Conservation (phyloP, 2,329 filamentous ascomycete genomes). For the Calonectria leucothoes region DNA sequence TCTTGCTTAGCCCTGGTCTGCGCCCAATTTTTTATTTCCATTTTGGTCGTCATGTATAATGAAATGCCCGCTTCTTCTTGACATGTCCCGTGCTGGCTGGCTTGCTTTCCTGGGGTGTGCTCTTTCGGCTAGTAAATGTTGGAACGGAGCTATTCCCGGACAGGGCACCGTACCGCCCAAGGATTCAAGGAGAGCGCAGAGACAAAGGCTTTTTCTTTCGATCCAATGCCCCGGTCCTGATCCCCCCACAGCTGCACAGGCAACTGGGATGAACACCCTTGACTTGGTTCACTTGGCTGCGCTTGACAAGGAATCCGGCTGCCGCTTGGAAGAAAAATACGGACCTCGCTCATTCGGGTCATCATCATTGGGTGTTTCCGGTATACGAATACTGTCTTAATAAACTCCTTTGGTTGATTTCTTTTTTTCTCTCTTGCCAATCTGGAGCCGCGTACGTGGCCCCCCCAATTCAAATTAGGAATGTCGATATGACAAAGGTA, state of each 20-base stretch:
- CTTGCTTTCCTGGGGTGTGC: constrained; percentile 20
- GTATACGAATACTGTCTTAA: constrained; percentile 26
- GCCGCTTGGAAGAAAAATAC: constrained; percentile 18
- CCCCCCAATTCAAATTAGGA: constrained; percentile 9
- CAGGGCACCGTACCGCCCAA: constrained; percentile 27
- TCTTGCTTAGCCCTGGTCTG: constrained; percentile 4
- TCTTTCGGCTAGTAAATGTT: constrained; percentile 31
- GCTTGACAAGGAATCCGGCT: constrained; percentile 14
- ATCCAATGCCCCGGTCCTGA: constrained; percentile 25
- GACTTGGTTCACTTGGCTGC: constrained; percentile 22
- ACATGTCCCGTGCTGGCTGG: constrained; percentile 26
- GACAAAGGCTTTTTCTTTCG: constrained; percentile 17
- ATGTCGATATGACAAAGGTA: constrained; percentile 4
- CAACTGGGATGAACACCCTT: constrained; percentile 40
- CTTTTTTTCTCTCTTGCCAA: background rate
- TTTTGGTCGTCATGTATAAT: background rate
- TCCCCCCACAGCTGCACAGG: constrained; percentile 28
- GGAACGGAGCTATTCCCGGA: constrained; percentile 29
- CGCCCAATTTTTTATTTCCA: too few species aligned
- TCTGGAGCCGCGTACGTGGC: constrained; percentile 13
- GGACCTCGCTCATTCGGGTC: constrained; percentile 22
- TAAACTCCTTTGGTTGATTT: background rate
- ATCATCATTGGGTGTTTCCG: constrained; percentile 24
- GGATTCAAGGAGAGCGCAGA: constrained; percentile 22
- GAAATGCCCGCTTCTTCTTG: constrained; percentile 14